Base-by-base conservation (phyloP, 1,284 basidiomycete genomes). In the Trametes hirsuta region DNA sequence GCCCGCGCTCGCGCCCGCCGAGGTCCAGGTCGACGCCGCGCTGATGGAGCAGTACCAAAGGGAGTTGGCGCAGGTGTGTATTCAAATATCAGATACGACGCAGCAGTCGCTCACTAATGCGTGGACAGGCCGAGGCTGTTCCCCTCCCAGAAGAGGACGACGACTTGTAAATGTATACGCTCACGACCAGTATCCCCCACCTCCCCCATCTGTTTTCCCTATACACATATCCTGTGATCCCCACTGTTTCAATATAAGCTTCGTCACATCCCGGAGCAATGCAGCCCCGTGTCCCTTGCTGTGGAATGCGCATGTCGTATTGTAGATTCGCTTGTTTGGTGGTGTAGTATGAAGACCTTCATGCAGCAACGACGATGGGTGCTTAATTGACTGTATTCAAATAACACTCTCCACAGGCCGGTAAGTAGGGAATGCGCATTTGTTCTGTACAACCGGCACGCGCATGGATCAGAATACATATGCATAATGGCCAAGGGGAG, bases 1-100 rank as follows among this genome's bases (percentile, higher is more conserved):
- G 9, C 95, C 95, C 39, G 97, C 97, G 55, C 90, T 99, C 56
- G 92, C 92, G 34, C 97, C 97, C 57, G 94, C 96, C 63, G 95
- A 98, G 79, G 94, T 98, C 64, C 73, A 85, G 65, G 86, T 99
- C 71, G 96, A 98, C 77, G 78, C 84, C 36, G 76, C 70, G 40
- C 82, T 98, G 73, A 96, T 97, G 86, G 80, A 81, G 63, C 84
- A 92, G 75, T 98, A 99, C 81, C 84, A 90, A 72, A 74, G 76
- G 67, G 94, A 99, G 80, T 82, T 97, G 79, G 79, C 83, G 57
- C 71, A 78, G 77, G 91, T 90, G 68, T 62, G 80, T 75, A 34
- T 21, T 25, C 15, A 35, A 44, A 45, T 14, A 22, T 5, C 45
- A 36, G 11, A 40, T 39, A 34, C 15, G 8, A 8, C 14, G 25